A percentile compares a stretch with the other conserved stretches of the same genome.
phyloP scores from a whole-genome alignment of 345 rosid species.

The Sonneratia caseolaris region DNA sequence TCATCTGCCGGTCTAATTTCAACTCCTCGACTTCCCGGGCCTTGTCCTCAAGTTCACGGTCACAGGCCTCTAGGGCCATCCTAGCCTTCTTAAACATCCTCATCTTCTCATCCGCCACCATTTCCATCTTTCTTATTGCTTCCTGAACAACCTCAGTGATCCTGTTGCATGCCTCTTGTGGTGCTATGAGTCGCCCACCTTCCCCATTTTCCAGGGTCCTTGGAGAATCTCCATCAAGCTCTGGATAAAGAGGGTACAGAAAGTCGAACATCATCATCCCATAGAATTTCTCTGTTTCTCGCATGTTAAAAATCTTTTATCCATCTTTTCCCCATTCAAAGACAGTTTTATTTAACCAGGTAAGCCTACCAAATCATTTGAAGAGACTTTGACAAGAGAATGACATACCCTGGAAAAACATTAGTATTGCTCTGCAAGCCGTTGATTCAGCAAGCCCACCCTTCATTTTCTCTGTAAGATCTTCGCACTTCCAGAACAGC shows the following conservation, averaged over 20 bases:
- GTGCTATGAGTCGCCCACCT: slow-evolving; percentile 71
- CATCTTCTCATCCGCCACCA: slow-evolving; percentile 95
- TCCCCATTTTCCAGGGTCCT: slow-evolving; percentile 76
- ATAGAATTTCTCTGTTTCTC: neutral
- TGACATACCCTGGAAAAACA: slow-evolving; percentile 76
- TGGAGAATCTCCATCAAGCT: slow-evolving; percentile 81
- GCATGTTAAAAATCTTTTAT: neutral
- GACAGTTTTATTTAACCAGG: neutral
- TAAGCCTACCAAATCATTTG: neutral
- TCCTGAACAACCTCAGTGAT: slow-evolving; percentile 93
- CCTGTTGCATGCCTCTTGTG: slow-evolving; percentile 91
- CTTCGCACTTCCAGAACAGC: slow-evolving; percentile 85
- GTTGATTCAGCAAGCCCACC: slow-evolving; percentile 58
- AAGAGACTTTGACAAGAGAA: slow-evolving; percentile 3
- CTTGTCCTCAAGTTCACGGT: slow-evolving; percentile 85
- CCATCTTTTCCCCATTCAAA: neutral
- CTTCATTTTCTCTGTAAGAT: slow-evolving; percentile 74
- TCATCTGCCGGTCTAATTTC: slow-evolving; percentile 63
- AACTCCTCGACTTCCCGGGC: slow-evolving; percentile 77
- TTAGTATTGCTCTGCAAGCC: slow-evolving; percentile 64
- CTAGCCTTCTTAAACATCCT: slow-evolving; percentile 90
- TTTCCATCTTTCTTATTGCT: slow-evolving; percentile 90
- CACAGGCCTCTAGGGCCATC: slow-evolving; percentile 64
- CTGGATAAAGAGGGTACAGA: slow-evolving; percentile 21
- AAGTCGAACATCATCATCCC: neutral